phyloP scores from a whole-genome alignment of 345 rosid genomes.

The Noccaea bulbosa region DNA sequence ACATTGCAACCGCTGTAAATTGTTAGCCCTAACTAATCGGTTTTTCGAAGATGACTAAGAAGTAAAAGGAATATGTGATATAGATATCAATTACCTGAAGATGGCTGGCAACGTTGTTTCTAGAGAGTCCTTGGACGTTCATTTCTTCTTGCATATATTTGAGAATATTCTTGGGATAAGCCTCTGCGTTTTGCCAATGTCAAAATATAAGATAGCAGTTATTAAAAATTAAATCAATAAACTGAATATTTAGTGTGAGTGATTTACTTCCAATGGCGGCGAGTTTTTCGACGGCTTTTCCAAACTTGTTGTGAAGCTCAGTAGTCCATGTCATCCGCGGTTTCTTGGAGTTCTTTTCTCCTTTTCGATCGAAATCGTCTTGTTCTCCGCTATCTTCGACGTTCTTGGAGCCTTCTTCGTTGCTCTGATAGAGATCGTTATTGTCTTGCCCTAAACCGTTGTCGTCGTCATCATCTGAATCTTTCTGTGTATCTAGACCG shows the following conservation, averaged over 20 bases:
- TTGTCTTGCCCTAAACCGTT: neutral
- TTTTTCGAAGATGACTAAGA: constrained; percentile 7
- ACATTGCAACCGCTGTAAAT: constrained; percentile 8
- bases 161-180: constrained; percentile 32
- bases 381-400: neutral
- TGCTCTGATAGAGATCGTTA: neutral
- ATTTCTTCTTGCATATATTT: constrained; percentile 28
- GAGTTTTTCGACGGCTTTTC: neutral
- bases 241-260: neutral
- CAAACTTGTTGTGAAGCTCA: constrained; percentile 33
- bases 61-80: too few species aligned
- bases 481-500: constrained; percentile 14
- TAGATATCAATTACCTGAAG: constrained; percentile 31
- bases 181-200: constrained; percentile 13
- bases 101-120: constrained; percentile 36
- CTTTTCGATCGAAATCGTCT: constrained; percentile 1
- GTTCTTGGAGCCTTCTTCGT: constrained; percentile 27
- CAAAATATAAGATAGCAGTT: neutral
- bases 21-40: constrained; percentile 9
- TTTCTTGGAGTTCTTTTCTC: constrained; percentile 16
- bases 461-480: neutral
- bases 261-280: constrained; percentile 17
- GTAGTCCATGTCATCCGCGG: constrained; percentile 34
- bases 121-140: constrained; percentile 26
- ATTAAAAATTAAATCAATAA: neutral